phyloP scores from a whole-genome alignment of 2,329 filamentous ascomycete species.

The Epichloe uncinata region DNA sequence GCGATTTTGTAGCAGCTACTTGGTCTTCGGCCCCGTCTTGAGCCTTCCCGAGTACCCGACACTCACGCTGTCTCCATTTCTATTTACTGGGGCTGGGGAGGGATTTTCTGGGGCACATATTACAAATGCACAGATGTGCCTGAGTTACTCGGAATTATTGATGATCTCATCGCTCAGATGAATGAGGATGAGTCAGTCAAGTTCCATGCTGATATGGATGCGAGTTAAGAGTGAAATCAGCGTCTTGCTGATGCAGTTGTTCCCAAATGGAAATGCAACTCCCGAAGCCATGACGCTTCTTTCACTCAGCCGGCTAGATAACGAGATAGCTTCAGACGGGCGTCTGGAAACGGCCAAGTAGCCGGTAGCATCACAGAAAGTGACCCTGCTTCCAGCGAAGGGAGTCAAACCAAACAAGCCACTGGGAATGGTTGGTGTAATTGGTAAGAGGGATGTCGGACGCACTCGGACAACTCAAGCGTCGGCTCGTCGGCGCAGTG shows the following conservation, averaged over 20 bases:
- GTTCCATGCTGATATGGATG: background rate
- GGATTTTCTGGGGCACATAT: conserved; percentile 1
- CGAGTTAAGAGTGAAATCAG: too few relatives aligned
- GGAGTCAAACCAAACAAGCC: too few relatives aligned
- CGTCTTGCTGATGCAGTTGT: too few relatives aligned
- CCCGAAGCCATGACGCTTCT: background rate
- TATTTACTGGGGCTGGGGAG: conserved; percentile 4
- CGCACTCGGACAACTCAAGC: background rate
- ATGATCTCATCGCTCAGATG: conserved; percentile 5
- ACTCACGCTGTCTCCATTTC: background rate
- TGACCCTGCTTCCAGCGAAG: too few relatives aligned
- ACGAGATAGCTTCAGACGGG: too few relatives aligned
- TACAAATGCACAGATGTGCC: background rate
- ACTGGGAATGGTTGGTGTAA: too few relatives aligned
- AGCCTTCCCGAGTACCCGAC: background rate
- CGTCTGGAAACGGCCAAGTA: too few relatives aligned
- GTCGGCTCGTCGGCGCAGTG: background rate
- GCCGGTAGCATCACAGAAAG: too few relatives aligned
- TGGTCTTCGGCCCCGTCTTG: background rate
- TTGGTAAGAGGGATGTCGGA: background rate
- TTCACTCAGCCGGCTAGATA: background rate
- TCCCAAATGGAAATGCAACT: too few relatives aligned
- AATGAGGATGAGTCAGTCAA: background rate
- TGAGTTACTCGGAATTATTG: background rate
- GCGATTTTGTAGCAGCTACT: conserved; percentile 5